Percentiles rank a stretch among this genome's conserved stretches.
Evolutionary conservation across 1,284 basidiomycete genomes (phyloP).

Genomic region (Trichosporon ovoides): DNA sequence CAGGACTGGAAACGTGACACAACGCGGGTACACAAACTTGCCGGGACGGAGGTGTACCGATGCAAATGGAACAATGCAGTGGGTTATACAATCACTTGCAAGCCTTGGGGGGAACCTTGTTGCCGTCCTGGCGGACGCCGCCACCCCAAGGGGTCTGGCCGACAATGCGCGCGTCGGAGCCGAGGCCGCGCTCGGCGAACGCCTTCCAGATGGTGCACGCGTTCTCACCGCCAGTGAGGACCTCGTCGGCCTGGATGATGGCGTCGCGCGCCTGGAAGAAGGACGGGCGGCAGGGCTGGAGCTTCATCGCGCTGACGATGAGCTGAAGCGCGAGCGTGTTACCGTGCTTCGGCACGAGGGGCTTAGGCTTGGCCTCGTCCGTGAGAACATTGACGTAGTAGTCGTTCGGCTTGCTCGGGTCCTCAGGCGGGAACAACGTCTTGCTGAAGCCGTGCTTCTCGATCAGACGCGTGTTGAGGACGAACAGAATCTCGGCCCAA

Average conservation of each 20-base stretch:
- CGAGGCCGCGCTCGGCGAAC: constrained; percentile 77
- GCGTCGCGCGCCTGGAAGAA: constrained; percentile 92
- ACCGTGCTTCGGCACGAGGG: constrained; percentile 80
- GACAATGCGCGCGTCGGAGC: constrained; percentile 64
- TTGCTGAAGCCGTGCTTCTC: constrained; percentile 73
- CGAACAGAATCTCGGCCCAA: constrained; percentile 91
- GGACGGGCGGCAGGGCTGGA: constrained; percentile 82
- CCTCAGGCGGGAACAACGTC: constrained; percentile 70
- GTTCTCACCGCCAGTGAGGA: constrained; percentile 88
- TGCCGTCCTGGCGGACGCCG: constrained; percentile 58
- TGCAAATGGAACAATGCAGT: background rate
- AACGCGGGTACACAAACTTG: background rate
- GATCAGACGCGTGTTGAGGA: constrained; percentile 69
- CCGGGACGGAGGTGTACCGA: background rate
- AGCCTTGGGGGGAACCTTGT: constrained; percentile 45
- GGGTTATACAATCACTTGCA: constrained; percentile 35
- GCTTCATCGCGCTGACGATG: constrained; percentile 85
- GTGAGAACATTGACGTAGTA: constrained; percentile 58
- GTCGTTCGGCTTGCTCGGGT: constrained; percentile 51
- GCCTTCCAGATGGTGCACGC: constrained; percentile 81
- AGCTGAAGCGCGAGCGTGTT: constrained; percentile 85
- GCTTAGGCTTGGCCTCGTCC: constrained; percentile 49
- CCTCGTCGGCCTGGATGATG: constrained; percentile 86
- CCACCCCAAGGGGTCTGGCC: constrained; percentile 92
- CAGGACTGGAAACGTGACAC: background rate